Base-by-base conservation (phyloP, 805 yeast species). In the Grigorovia yakushimaensis region DNA sequence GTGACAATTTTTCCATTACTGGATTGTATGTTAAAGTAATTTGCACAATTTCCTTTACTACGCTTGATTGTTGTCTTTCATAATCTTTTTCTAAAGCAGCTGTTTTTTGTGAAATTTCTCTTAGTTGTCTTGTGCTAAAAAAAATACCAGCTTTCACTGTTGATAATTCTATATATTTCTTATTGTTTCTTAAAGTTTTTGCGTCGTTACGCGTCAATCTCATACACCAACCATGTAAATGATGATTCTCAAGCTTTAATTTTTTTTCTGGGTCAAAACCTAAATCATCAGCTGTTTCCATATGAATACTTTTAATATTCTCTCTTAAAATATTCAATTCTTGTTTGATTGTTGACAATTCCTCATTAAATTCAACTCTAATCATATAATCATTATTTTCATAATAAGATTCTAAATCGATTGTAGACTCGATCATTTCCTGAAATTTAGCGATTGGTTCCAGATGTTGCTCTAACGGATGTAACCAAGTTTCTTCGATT, bases 141-240 rank as follows among this genome's bases (percentile, higher is more conserved):
- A 74, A 88, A 4, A 91, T 91, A 48, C 99, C 99, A 1, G 96
- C 95, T 62, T 93, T 93, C 27, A 88, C 94, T 0, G 97, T 91
- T 45, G 88, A 85, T 41, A 91, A 70, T 63, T 93, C 97, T 45
- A 74, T 74, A 61, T 82, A 89, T 38, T 77, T 73, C 48, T 71
- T 72, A 23, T 59, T 61, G 41, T 64, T 60, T 56, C 98, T 77
- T 49, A 93, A 71, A 19, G 84, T 82, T 10, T 83, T 73, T 2
- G 96, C 89, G 59, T 93, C 98, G 47, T 79, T 82, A 64, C 98
- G 77, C 1, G 98, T 93, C 20, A 93, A 76, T 55, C 98, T 74
- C 74, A 91, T 78, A 64, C 96, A 88, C 95, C 96, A 89, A 19
- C 97, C 97, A 64, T 87, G 94, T 23, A 76, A 78, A 51, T 77